These are phyloP conservation scores for Parietichytrium sp. DNA, from an alignment of 108 stramenopile genomes.

Conservation along the genomic window DNA sequence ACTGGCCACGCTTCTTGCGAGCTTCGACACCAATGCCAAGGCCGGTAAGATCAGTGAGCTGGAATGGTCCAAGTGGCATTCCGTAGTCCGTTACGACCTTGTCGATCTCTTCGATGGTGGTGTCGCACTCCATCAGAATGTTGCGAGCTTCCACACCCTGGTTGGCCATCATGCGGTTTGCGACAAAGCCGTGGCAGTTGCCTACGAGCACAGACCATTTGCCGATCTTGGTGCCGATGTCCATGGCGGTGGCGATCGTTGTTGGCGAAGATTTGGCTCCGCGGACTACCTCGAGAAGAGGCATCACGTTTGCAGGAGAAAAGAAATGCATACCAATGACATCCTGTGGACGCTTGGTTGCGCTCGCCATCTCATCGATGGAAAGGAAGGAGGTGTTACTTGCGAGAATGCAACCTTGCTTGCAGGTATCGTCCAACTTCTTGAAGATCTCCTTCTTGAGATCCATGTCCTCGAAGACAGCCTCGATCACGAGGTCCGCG, in stretches of 20 bases:
- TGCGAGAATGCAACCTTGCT: conserved; percentile 57
- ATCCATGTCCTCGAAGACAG: conserved; percentile 90
- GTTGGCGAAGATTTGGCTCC: conserved; percentile 64
- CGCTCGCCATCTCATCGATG: conserved; percentile 82
- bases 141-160: conserved; percentile 72
- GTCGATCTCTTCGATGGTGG: conserved; percentile 70
- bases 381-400: conserved; percentile 89
- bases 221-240: conserved; percentile 74
- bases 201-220: conserved; percentile 91
- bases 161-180: conserved; percentile 88
- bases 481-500: conserved; percentile 82
- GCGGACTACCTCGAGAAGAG: conserved; percentile 84
- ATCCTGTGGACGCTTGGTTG: conserved; percentile 4
- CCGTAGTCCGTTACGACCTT: conserved; percentile 72
- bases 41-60: conserved; percentile 88
- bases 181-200: conserved; percentile 95
- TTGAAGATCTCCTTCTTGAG: conserved; percentile 80
- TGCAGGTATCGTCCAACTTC: conserved; percentile 62
- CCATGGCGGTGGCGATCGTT: conserved; percentile 60
- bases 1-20: conserved; percentile 35
- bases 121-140: conserved; percentile 64
- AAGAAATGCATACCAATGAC: conserved; percentile 92
- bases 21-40: conserved; percentile 76
- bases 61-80: conserved; percentile 81
- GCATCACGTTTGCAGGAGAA: conserved; percentile 88